Evolutionary conservation across 2,329 filamentous ascomycete genomes (phyloP), one percentile per base, ranked within the genome.

Genomic region (Diaporthe sp.): DNA sequence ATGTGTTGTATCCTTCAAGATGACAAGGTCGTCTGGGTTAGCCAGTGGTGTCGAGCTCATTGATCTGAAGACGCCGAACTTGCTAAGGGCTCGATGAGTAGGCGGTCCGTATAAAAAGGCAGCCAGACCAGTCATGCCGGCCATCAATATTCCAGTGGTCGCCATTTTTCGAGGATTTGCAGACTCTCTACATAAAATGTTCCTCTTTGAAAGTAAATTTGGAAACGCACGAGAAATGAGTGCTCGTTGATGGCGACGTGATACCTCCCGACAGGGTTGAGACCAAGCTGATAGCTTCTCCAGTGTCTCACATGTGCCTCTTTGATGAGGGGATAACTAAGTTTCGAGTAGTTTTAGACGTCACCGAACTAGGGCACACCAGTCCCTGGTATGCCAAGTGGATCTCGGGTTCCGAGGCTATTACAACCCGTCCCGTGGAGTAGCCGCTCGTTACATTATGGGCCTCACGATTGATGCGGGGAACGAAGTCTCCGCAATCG

Each of bases 1-100:
- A 22, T 89, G 84, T 3, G 84, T 79, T 0, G 90, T 92, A 76
- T 89, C 87, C 0, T 85, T 80, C 13, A 92, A 88, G 13, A 78
- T 75, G 8, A 84, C 77, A 1, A 89, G 78, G 30, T 84, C 82
- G 17, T 66, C 71, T 28, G 74, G 66, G 33, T 60, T 55, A 6
- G 66, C 25, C 30, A 75, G 17, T 30, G 74, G 71, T 17, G 15
- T 47, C 38, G 74, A 75, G 35, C 12, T 60, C 28, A 75, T 25
- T 25, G 55, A 38, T 33, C 74, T 58, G 47, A 66, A 76, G 4
- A 35, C 47, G n/a, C 75, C 75, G 2, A 76, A 3, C 38, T 76
- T 76, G 68, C 68, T 66, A 57, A 74, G 55, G 35, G 22, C n/a
- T 10, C 67, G 54, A 2, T 74, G 55, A 9, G 75, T 72, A 38